Evolutionary conservation across 768 basidiomycete species (phyloP).

Genomic region (Kondoa subrosea): DNA sequence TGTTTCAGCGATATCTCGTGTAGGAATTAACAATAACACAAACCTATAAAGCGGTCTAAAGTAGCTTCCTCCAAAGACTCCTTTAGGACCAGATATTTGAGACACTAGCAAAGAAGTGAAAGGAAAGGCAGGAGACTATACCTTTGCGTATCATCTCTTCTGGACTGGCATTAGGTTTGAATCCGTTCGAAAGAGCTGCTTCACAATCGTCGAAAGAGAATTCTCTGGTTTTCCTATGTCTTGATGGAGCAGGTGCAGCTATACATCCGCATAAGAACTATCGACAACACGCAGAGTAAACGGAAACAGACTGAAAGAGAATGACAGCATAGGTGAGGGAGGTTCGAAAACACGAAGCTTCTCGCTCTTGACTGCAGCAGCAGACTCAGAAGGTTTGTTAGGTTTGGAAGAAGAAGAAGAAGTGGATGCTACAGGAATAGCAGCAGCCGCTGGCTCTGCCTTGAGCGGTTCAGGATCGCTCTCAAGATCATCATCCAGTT

Average conservation of each 20-base stretch:
- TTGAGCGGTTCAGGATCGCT: too few species aligned
- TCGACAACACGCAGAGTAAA: neutral
- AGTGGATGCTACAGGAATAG: too few species aligned
- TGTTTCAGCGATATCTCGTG: neutral
- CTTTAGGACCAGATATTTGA: neutral
- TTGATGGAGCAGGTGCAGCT: neutral
- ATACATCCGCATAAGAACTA: neutral
- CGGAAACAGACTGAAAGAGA: neutral
- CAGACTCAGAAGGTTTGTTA: too few species aligned
- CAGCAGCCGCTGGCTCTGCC: too few species aligned
- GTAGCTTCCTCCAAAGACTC: neutral
- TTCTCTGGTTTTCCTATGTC: slow-evolving; percentile 2
- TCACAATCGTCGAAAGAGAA: slow-evolving; percentile 3
- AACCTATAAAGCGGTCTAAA: neutral
- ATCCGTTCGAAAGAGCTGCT: neutral
- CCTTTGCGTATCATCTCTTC: slow-evolving; percentile 7
- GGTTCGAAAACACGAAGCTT: neutral
- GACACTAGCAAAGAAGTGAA: neutral
- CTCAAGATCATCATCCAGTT: too few species aligned
- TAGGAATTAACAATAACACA: neutral
- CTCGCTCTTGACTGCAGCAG: too few species aligned
- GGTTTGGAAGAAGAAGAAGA: too few species aligned
- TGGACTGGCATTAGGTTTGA: slow-evolving; percentile 1
- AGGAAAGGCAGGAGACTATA: neutral
- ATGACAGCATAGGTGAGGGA: neutral